Percentiles rank a stretch among this genome's conserved stretches.
Conservation (phyloP, 352 stramenopile species). For the Phytophthora macrochlamydospora region DNA sequence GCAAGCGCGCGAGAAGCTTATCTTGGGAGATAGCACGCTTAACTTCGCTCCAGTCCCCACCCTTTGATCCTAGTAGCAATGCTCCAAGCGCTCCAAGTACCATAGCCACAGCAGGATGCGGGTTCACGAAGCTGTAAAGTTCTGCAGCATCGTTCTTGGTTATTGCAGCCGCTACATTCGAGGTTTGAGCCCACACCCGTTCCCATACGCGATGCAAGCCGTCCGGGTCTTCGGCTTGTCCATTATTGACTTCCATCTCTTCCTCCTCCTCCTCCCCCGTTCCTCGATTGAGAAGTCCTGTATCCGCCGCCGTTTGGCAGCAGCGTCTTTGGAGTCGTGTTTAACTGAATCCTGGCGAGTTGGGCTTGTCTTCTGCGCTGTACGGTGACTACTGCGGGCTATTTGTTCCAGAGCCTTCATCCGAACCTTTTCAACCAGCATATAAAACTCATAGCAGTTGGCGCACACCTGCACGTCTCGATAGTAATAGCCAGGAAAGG, state of each 20-base stretch:
- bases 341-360: constrained; percentile 16
- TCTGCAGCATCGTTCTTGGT: constrained; percentile 79
- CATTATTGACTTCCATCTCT: constrained; percentile 8
- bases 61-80: constrained; percentile 50
- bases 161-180: constrained; percentile 28
- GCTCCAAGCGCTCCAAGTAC: constrained; percentile 65
- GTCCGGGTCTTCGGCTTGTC: constrained; percentile 1
- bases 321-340: not conserved
- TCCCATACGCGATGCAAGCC: constrained; percentile 38
- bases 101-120: constrained; percentile 80
- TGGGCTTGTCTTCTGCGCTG: constrained; percentile 19
- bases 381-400: constrained; percentile 14
- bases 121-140: constrained; percentile 81
- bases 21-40: constrained; percentile 73
- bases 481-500: constrained; percentile 86
- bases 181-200: constrained; percentile 42
- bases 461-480: constrained; percentile 77
- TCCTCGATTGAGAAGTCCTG: constrained; percentile 26
- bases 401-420: constrained; percentile 69
- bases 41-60: constrained; percentile 44
- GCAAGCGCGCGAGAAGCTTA: constrained; percentile 57
- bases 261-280: constrained; percentile 15
- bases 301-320: constrained; percentile 2
- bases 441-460: constrained; percentile 86
- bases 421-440: constrained; percentile 71